These are phyloP conservation scores for Phyllosticta citrichinensis DNA, from an alignment of 2,329 filamentous ascomycete species.

Conservation along the genomic window DNA sequence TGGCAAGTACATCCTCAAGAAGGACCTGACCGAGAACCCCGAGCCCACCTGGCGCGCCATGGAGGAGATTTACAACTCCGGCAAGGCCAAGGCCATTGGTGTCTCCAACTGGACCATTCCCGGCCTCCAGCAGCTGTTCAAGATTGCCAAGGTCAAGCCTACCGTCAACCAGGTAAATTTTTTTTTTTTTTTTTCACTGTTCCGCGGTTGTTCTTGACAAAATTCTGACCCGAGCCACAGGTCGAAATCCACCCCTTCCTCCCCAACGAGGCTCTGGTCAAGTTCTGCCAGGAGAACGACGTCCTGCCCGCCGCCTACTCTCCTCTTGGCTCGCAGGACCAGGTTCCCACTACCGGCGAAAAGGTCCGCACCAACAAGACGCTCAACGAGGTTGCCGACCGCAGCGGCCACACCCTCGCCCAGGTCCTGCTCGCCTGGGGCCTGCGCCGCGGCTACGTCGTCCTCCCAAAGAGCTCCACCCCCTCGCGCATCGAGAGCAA, in stretches of 20 bases:
- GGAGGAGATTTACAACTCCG: slow-evolving; percentile 52
- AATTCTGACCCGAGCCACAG: slow-evolving; percentile 24
- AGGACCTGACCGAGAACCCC: slow-evolving; percentile 56
- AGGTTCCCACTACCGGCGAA: slow-evolving; percentile 59
- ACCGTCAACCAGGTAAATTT: slow-evolving; percentile 47
- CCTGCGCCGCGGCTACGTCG: slow-evolving; percentile 56
- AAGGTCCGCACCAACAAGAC: slow-evolving; percentile 58
- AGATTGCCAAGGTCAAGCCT: slow-evolving; percentile 55
- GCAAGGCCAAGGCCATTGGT: slow-evolving; percentile 55
- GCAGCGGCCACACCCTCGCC: slow-evolving; percentile 64
- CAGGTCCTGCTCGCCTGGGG: slow-evolving; percentile 81
- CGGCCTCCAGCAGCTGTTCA: slow-evolving; percentile 58
- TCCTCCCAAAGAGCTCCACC: slow-evolving; percentile 34
- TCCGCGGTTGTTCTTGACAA: neutral
- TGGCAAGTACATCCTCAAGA: slow-evolving; percentile 53
- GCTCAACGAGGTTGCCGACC: slow-evolving; percentile 57
- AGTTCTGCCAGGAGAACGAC: slow-evolving; percentile 48
- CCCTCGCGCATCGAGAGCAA: slow-evolving; percentile 45
- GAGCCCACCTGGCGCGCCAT: slow-evolving; percentile 58
- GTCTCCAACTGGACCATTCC: slow-evolving; percentile 63
- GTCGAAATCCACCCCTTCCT: slow-evolving; percentile 67
- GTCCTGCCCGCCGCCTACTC: slow-evolving; percentile 57
- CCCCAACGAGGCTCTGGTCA: slow-evolving; percentile 51
- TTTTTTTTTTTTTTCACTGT: too few species aligned
- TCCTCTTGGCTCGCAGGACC: slow-evolving; percentile 60